These are phyloP conservation scores for Podospora pseudopauciseta DNA, from an alignment of 495 filamentous ascomycete genomes.

Conservation along the genomic window DNA sequence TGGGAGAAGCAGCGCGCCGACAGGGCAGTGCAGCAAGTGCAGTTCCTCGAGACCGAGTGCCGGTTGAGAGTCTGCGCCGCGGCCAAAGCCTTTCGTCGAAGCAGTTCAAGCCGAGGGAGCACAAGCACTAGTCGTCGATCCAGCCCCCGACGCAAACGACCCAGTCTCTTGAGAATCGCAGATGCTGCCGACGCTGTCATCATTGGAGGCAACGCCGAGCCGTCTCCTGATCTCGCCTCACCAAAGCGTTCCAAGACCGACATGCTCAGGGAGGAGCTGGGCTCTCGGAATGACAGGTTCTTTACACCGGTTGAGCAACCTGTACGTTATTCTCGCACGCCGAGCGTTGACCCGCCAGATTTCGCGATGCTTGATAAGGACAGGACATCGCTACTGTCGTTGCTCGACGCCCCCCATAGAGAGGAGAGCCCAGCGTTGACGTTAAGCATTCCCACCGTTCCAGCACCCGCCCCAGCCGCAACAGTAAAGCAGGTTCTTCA, in stretches of 20 bases:
- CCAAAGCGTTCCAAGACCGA: conserved; percentile 32
- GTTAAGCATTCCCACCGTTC: conserved; percentile 39
- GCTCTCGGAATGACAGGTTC: conserved; percentile 39
- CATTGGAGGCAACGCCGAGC: conserved; percentile 32
- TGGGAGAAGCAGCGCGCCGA: conserved; percentile 63
- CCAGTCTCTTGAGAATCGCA: conserved; percentile 28
- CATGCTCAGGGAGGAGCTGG: conserved; percentile 23
- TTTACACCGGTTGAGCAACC: conserved; percentile 44
- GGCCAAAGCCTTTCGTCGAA: conserved; percentile 29
- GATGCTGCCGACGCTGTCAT: conserved; percentile 44
- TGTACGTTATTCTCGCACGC: conserved; percentile 36
- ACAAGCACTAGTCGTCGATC: conserved; percentile 5
- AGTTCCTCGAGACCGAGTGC: conserved; percentile 83
- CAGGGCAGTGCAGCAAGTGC: conserved; percentile 65
- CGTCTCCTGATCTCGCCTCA: conserved; percentile 16
- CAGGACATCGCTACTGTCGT: conserved; percentile 51
- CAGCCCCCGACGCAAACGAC: conserved; percentile 32
- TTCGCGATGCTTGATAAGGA: conserved; percentile 41
- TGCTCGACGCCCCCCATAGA: conserved; percentile 49
- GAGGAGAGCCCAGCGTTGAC: conserved; percentile 23
- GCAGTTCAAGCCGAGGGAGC: conserved; percentile 9
- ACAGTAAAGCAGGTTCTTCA: conserved; percentile 7
- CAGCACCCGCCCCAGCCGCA: conserved; percentile 19
- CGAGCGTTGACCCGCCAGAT: conserved; percentile 51
- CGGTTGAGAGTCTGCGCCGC: conserved; percentile 68